Evolutionary conservation across 2,329 filamentous ascomycete species (phyloP).

Genomic region (Fusarium brachygibbosum): DNA sequence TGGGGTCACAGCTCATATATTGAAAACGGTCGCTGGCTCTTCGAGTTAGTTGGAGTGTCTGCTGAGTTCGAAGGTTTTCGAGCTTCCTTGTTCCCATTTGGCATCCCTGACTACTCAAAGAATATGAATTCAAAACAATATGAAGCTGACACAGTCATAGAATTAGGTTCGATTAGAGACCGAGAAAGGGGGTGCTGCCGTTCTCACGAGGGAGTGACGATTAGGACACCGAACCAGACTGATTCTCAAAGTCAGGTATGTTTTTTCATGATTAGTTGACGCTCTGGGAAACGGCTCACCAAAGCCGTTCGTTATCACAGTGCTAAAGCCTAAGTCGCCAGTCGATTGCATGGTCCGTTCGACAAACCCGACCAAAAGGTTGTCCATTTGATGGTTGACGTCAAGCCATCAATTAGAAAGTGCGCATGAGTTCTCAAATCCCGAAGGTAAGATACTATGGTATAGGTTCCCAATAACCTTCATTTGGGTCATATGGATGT

Average conservation of each 20-base stretch:
- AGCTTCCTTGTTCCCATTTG: neutral
- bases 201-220: neutral
- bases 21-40: neutral
- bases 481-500: neutral
- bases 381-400: slow-evolving; percentile 27
- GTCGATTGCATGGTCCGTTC: slow-evolving; percentile 24
- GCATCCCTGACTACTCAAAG: neutral
- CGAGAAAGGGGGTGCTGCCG: neutral
- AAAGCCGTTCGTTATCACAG: neutral
- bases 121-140: neutral
- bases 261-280: neutral
- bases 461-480: neutral
- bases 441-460: slow-evolving; percentile 47
- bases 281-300: neutral
- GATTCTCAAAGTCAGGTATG: slow-evolving; percentile 8
- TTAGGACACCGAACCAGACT: neutral
- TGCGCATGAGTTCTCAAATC: slow-evolving; percentile 53
- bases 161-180: slow-evolving; percentile 13
- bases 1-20: neutral
- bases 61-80: neutral
- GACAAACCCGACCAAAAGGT: slow-evolving; percentile 10
- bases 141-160: slow-evolving; percentile 20
- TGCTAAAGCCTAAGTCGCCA: slow-evolving; percentile 3
- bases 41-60: neutral
- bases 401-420: slow-evolving; percentile 32